Evolutionary conservation across 2,329 filamentous ascomycete species (phyloP), one percentile per base, ranked within the genome.

Genomic region (Stemphylium lycopersici): DNA sequence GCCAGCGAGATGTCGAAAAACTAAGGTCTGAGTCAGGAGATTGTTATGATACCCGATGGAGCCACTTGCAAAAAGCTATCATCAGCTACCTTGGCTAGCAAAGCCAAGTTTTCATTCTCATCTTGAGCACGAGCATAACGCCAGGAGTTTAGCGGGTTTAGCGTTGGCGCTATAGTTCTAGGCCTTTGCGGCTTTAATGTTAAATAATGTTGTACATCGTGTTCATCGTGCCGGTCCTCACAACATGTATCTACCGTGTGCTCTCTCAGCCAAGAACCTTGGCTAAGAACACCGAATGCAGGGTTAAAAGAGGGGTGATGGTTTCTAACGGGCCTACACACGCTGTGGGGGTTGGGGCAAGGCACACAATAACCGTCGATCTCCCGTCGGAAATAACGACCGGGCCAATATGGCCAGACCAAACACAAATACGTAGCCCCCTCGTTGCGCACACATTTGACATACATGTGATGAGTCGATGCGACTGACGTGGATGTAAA

Each of bases 1-100:
- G 48, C 13, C 74, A 76, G 51, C 64, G 71, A 47, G 48, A 49
- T 7, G 62, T 74, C 10, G 58, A 63, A 44, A 59, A 34, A 16
- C 24, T 71, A 26, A 66, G 69, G 52, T 52, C 45, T 6, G 52
- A 67, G 49, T 56, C 62, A 40, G 43, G 58, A 12, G 29, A 8
- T 1, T n/a, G 16, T 10, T 20, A 24, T 18, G 45, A 55, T 42
- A 56, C 40, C 8, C 50, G 22, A 34, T 61, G 50, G 51, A 49
- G 42, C 42, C 47, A 56, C 22, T 47, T 59, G 33, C 61, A 56
- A 26, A 57, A 48, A 31, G 43, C 51, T 29, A 31, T 67, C 10
- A 31, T 63, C 32, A 42, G 53, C 34, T 47, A 39, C 33, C 39
- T 68, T 43, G 62, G 52, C 41, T 55, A 51, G 41, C 18, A 8